phyloP scores from a whole-genome alignment of 2,329 filamentous ascomycete species.

The Ophiocordyceps camponoti-rufipedis region DNA sequence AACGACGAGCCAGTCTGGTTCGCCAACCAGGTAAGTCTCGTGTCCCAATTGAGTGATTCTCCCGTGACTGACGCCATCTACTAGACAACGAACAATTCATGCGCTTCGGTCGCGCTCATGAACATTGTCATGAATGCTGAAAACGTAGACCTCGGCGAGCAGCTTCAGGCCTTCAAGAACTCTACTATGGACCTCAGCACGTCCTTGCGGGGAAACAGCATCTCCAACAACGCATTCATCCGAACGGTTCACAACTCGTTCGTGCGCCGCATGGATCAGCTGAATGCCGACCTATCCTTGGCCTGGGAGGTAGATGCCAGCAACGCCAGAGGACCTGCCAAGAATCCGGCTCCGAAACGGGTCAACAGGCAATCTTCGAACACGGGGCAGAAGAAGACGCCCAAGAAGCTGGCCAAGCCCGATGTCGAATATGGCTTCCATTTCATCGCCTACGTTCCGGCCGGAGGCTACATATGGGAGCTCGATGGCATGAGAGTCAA shows the following conservation, averaged over 20 bases:
- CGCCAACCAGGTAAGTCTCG: constrained; percentile 56
- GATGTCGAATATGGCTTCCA: constrained; percentile 54
- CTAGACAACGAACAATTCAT: constrained; percentile 66
- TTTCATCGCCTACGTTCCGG: constrained; percentile 76
- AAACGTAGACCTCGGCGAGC: constrained; percentile 46
- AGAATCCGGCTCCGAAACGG: constrained; percentile 6
- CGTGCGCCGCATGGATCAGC: constrained; percentile 57
- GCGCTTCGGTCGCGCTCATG: constrained; percentile 78
- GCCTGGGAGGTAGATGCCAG: constrained; percentile 31
- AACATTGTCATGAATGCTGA: constrained; percentile 84
- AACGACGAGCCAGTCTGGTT: constrained; percentile 55
- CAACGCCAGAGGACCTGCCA: constrained; percentile 6
- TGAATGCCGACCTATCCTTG: constrained; percentile 50
- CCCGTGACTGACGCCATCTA: constrained; percentile 2
- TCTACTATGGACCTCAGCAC: constrained; percentile 52
- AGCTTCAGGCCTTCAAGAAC: constrained; percentile 54
- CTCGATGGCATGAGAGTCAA: constrained; percentile 67
- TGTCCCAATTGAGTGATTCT: too few species aligned
- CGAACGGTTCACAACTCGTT: constrained; percentile 79
- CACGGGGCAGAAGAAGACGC: constrained; percentile 18
- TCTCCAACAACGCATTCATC: constrained; percentile 60
- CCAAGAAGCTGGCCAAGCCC: constrained; percentile 16
- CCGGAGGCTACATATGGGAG: constrained; percentile 62
- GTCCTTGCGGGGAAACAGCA: constrained; percentile 53
- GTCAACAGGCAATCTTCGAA: constrained; percentile 13